Base-by-base conservation (phyloP, 306 rosid species). In the Delonix regia region DNA sequence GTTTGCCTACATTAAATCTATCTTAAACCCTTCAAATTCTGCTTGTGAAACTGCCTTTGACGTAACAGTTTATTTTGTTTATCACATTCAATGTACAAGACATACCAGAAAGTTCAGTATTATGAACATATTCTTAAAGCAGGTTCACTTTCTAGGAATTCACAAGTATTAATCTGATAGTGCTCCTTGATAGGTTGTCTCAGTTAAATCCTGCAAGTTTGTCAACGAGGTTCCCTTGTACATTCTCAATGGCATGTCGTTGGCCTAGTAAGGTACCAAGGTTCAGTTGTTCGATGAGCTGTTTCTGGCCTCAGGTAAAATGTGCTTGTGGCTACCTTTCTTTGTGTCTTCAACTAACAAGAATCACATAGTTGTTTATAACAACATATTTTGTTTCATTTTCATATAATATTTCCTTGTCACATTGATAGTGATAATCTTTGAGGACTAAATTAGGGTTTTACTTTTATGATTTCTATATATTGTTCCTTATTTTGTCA, bases 91-190 rank as follows among this genome's bases (percentile, higher is more conserved):
- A 48, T 18, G 6, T n/a, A 51, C n/a, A 51, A 4, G 22, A n/a
- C 48, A 65, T 38, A 65, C 41, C 42, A 42, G 44, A 68, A 44
- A 28, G 0, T 69, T 25, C 22, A 45, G 36, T 69, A 28, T 24
- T 69, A 27, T 25, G 21, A 44, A 69, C 53, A 44, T 68, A 38
- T 71, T 49, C 49, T 5, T 18, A 71, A 52, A 71, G 76, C 49
- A 36, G 24, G 53, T 55, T 73, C 21, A 24, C 13, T 73, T 56
- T 55, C 52, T 14, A 18, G 38, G 28, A 36, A 3, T 36, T 55
- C 48, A n/a, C 36, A 13, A 27, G 39, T 5, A 49, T 45, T 45
- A 45, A 45, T 56, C 67, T 19, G 21, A 53, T 5, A 55, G 24
- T 21, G 64, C 52, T 53, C 33, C 33, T 30, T 30, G 33, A 30